These are phyloP conservation scores for Dipodascus geniculatus DNA, from an alignment of 805 yeast genomes.

Conservation along the genomic window DNA sequence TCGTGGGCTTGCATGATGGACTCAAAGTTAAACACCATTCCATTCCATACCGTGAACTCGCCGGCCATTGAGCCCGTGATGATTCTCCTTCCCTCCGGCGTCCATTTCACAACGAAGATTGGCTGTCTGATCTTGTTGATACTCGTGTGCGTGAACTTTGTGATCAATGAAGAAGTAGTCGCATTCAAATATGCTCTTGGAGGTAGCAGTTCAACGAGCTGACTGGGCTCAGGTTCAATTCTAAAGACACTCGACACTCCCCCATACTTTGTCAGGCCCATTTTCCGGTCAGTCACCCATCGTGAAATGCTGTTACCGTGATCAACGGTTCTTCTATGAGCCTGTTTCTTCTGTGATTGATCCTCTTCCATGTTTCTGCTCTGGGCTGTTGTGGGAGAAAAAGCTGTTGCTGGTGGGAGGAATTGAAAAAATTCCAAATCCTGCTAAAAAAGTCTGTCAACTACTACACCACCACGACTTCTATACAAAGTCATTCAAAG, in stretches of 20 bases:
- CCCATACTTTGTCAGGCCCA: constrained; percentile 17
- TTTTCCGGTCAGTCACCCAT: constrained; percentile 38
- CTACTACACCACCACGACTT: background rate
- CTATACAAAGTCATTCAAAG: no score
- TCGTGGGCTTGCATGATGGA: constrained; percentile 99
- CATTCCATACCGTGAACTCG: constrained; percentile 95
- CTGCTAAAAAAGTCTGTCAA: background rate
- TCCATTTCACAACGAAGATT: constrained; percentile 84
- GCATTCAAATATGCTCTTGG: constrained; percentile 43
- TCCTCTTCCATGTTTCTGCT: constrained; percentile 13
- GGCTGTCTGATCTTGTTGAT: constrained; percentile 88
- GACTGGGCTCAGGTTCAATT: constrained; percentile 59
- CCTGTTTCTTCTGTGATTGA: constrained; percentile 10
- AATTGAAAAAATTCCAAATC: background rate
- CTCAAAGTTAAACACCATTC: constrained; percentile 88
- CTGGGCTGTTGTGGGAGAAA: no score
- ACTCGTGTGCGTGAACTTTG: constrained; percentile 81
- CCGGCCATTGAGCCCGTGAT: constrained; percentile 88
- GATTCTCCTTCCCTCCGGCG: constrained; percentile 89
- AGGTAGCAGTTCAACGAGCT: constrained; percentile 47
- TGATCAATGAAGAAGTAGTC: constrained; percentile 45
- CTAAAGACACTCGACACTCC: constrained; percentile 8
- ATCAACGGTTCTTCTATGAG: constrained; percentile 60
- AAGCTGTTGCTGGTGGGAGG: background rate
- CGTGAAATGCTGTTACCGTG: constrained; percentile 66